Evolutionary conservation across 164 flowering plant genomes (phyloP).

Genomic region (Liquidambar formosana): DNA sequence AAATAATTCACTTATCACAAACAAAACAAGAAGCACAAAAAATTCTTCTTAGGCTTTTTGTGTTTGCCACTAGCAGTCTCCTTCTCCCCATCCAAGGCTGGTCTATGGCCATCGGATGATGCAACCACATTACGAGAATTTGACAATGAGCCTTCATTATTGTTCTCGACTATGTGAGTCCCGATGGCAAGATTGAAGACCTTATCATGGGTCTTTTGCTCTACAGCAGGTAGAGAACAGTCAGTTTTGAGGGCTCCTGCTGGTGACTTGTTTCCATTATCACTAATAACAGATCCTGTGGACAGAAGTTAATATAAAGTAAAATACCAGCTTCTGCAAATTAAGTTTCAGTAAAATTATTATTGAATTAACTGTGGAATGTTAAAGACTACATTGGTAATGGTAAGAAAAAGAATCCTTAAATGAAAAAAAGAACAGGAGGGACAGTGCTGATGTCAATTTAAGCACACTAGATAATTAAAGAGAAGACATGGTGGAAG

Average conservation of each 20-base stretch:
- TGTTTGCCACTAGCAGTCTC: constrained; percentile 17
- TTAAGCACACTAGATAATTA: too few relatives aligned
- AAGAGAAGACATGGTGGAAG: too few relatives aligned
- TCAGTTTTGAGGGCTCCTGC: background rate
- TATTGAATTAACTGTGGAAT: too few relatives aligned
- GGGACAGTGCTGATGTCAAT: too few relatives aligned
- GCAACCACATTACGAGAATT: background rate
- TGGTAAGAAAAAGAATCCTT: too few relatives aligned
- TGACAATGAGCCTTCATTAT: constrained; percentile 18
- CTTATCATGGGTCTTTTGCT: constrained; percentile 1
- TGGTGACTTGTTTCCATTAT: background rate
- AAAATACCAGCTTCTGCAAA: too few relatives aligned
- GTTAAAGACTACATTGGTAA: too few relatives aligned
- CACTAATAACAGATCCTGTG: constrained; percentile 6
- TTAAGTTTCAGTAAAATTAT: too few relatives aligned
- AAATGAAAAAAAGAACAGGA: too few relatives aligned
- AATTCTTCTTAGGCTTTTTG: constrained; percentile 31
- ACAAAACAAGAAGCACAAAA: constrained; percentile 44
- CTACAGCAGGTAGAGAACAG: constrained; percentile 5
- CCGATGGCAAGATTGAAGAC: background rate
- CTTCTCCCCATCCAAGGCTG: background rate
- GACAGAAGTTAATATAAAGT: background rate
- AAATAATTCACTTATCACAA: too few relatives aligned
- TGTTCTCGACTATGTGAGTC: background rate
- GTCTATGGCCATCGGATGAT: constrained; percentile 10